A percentile compares a stretch with the other conserved stretches of the same genome.
These are phyloP conservation scores for Diplodia scrobiculata DNA, from an alignment of 2,329 filamentous ascomycete species.

Conservation along the genomic window DNA sequence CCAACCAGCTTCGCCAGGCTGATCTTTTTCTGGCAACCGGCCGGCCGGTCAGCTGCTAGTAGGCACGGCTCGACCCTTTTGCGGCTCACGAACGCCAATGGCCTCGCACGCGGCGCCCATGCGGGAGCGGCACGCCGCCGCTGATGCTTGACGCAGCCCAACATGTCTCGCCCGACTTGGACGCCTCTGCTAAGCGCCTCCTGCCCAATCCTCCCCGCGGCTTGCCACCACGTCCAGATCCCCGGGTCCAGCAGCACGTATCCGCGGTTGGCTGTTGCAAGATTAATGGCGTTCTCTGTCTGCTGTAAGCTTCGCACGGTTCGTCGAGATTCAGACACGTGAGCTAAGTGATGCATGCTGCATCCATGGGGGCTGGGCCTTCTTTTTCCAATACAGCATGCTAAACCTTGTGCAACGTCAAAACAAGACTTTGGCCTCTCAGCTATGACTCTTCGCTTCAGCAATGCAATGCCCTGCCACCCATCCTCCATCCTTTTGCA, in stretches of 20 bases:
- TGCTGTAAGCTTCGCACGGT: not conserved
- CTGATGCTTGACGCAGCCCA: slow-evolving; percentile 27
- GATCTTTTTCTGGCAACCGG: slow-evolving; percentile 20
- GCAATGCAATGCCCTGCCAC: not conserved
- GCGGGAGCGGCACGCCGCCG: slow-evolving; percentile 23
- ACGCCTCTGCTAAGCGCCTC: slow-evolving; percentile 12
- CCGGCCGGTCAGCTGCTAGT: slow-evolving; percentile 18
- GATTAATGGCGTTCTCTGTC: not conserved
- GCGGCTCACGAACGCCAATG: slow-evolving; percentile 24
- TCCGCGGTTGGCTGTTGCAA: slow-evolving; percentile 2
- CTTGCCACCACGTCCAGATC: slow-evolving; percentile 14
- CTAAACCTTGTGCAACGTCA: slow-evolving; percentile 6
- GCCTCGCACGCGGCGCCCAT: not conserved
- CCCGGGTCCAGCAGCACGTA: not conserved
- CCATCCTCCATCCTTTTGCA: no score
- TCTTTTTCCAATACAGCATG: slow-evolving; percentile 1
- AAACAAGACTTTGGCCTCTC: not conserved
- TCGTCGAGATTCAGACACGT: slow-evolving; percentile 26
- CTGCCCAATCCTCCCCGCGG: slow-evolving; percentile 11
- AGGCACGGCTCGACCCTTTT: slow-evolving; percentile 26
- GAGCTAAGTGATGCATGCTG: slow-evolving; percentile 10
- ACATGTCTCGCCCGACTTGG: slow-evolving; percentile 20
- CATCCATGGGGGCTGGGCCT: slow-evolving; percentile 9
- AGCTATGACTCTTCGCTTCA: not conserved
- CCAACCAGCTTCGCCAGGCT: slow-evolving; percentile 25